These are phyloP conservation scores for Fistulinella cinereoalba DNA, from an alignment of 1,284 basidiomycete genomes.

Conservation along the genomic window DNA sequence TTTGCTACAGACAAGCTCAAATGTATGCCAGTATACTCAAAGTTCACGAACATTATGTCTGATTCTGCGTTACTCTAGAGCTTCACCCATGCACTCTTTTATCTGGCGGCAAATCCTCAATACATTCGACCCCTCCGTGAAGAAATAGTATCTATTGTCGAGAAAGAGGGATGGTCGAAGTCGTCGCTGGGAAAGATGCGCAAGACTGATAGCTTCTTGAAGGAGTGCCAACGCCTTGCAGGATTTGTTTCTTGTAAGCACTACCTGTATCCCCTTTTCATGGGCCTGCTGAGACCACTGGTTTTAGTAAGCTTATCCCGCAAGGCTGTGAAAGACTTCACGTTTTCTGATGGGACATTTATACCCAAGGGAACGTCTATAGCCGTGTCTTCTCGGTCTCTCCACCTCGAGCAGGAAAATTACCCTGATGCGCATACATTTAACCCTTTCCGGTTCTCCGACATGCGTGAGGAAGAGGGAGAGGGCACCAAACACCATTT, in stretches of 20 bases:
- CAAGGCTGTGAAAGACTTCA: not conserved
- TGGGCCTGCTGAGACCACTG: not conserved
- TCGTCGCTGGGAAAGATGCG: conserved; percentile 38
- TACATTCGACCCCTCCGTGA: conserved; percentile 39
- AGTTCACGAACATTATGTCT: not conserved
- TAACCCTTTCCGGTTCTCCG: not conserved
- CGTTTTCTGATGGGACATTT: not conserved
- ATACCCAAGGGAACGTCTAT: not conserved
- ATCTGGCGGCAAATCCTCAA: conserved; percentile 38
- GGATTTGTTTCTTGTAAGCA: conserved; percentile 30
- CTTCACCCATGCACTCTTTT: conserved; percentile 38
- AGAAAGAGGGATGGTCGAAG: conserved; percentile 44
- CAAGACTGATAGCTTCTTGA: conserved; percentile 47
- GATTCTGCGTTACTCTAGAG: conserved; percentile 2
- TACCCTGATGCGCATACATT: not conserved
- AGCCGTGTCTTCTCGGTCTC: not conserved
- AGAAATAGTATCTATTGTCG: conserved; percentile 35
- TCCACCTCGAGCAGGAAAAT: not conserved
- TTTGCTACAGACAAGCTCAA: conserved; percentile 9
- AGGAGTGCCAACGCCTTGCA: conserved; percentile 38
- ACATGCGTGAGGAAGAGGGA: not conserved
- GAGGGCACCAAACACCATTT: conserved; percentile 3
- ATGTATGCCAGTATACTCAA: conserved; percentile 1
- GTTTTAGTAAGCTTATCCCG: not conserved
- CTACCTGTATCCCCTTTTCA: too few species aligned